Evolutionary conservation across 306 rosid genomes (phyloP), one percentile per base, ranked within the genome.

Genomic region (Phaseolus lunatus): DNA sequence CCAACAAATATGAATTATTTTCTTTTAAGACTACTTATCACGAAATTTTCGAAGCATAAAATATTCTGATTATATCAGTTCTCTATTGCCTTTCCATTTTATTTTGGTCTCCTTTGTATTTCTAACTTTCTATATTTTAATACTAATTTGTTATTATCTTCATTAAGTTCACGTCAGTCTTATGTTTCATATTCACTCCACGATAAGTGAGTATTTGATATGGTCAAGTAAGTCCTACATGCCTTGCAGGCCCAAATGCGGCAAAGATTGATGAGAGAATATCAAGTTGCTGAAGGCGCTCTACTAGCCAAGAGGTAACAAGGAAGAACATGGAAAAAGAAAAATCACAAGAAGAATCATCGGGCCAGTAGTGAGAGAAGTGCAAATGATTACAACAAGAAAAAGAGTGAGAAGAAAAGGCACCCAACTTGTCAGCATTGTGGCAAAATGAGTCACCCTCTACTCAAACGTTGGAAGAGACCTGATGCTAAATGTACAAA

Each of bases 321-420:
- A 61, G 22, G 23, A 0, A 61, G 27, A 2, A 24, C 27, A 24
- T 24, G 27, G 27, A 24, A 24, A 1, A 24, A 24, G 27, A 61
- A 61, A 29, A 3, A 29, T 6, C 27, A 15, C 44, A 61, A 61
- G 44, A 61, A 31, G 44, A 61, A 61, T 16, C 12, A 61, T 27
- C 33, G 31, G 18, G 2, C 15, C 4, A 66, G 19, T 1, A 39
- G 33, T 22, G 4, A 41, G 2, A 41, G 5, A 0, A 66, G 19
- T 66, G 71, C 33, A 66, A 37, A 66, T 66, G 18, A 66, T 66
- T 41, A 66, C 31, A 39, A 41, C 19, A 37, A 66, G 37, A 33
- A 19, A 20, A 37, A 41, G 1, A 52, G 33, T 41, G 52, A 19
- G 41, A 41, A 41, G 11, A 66, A 66, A 41, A 66, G 11, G 12